A percentile compares a stretch with the other conserved stretches of the same genome.
Conservation (phyloP, 2,329 filamentous ascomycete genomes). For the Claviceps lovelessii region DNA sequence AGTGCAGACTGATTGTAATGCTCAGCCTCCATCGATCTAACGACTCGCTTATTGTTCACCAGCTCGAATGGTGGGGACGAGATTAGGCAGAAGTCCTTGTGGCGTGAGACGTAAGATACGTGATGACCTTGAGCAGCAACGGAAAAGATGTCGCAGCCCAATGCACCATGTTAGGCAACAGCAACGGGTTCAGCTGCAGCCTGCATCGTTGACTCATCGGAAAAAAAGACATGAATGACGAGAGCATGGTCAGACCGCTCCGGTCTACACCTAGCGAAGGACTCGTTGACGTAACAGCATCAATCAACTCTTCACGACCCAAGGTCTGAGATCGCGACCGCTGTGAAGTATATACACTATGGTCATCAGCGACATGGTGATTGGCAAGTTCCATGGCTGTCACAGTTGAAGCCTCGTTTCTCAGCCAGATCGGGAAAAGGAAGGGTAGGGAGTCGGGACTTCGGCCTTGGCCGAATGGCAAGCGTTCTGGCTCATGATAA, state of each 20-base stretch:
- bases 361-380: too few species aligned
- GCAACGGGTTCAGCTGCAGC: neutral
- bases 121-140: neutral
- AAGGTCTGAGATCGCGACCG: too few species aligned
- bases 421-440: neutral
- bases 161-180: neutral
- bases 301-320: too few species aligned
- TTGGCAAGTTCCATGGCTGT: too few species aligned
- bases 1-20: neutral
- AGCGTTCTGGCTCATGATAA: neutral
- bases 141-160: neutral
- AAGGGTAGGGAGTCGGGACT: too few species aligned
- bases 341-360: too few species aligned
- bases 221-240: neutral
- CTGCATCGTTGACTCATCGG: neutral
- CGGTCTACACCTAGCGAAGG: neutral
- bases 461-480: neutral
- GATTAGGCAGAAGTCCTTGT: neutral
- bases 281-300: too few species aligned
- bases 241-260: neutral
- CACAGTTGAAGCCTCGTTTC: neutral
- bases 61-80: neutral
- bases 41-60: neutral
- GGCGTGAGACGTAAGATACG: neutral
- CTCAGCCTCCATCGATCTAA: neutral